Base-by-base conservation (phyloP, 306 rosid species). In the Nissolia schottii region DNA sequence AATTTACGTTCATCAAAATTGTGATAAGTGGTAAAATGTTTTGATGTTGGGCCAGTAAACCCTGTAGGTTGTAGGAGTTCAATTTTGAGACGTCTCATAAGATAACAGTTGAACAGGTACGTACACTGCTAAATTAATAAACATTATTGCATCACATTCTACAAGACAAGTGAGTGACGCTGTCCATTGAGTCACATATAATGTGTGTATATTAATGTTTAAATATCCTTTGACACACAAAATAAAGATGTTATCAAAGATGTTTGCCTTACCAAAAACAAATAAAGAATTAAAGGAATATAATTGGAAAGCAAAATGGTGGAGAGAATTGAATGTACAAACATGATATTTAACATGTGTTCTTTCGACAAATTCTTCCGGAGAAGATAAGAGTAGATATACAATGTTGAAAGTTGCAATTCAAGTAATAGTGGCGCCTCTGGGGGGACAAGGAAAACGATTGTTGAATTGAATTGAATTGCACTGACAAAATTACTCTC, bases 391-490 rank as follows among this genome's bases (percentile, higher is more conserved):
- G 7, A 43, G 27, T 14, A 27, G 55, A 19, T 29, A 27, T n/a
- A n/a, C n/a, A n/a, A 15, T 14, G 37, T 67, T 67, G 60, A 67
- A 67, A 16, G 5, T 54, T 24, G 73, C 22, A 6, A 63, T 25
- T 12, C 32, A 6, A 22, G 3, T 16, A 18, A 20, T 51, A 25
- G 51, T 22, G 38, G 38, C n/a, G 3, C 31, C 29, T 18, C 0
- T 6, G n/a, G 27, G 8, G 60, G 60, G 74, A 56, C 60, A 66
- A 41, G 67, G 34, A 46, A 24, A 10, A n/a, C n/a, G n/a, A n/a
- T n/a, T n/a, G n/a, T n/a, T n/a, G n/a, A n/a, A 14, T 27, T 77
- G 71, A 77, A 68, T 59, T 35, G 38, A 35, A 38, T 18, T 56
- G 57, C 38, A 68, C 29, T 45, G 60, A 50, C n/a, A 58, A 76